Evolutionary conservation across 345 rosid species (phyloP), one percentile per base, ranked within the genome.

Genomic region (Murraya paniculata): DNA sequence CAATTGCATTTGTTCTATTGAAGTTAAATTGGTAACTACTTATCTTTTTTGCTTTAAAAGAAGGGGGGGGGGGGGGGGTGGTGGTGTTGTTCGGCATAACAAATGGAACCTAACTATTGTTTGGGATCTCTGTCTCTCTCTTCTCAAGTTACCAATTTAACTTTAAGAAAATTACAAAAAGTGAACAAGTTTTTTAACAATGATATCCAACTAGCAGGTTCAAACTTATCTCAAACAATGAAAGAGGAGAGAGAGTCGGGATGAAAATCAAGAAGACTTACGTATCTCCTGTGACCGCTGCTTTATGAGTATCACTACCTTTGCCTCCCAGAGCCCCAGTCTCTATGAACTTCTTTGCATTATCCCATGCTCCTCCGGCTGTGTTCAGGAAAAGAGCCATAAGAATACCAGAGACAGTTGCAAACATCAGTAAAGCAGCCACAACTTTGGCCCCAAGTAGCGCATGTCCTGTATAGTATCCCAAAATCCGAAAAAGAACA

Each of bases 291-390:
- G 99, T 94, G 45, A 96, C 80, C 31, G 99, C 99, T 66, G 99
- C 99, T 88, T 94, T 96, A 82, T 96, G 99, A 61, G 97, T 82
- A 48, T 94, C 98, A 70, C 99, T 96, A 74, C 99, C 99, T 82
- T 96, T 96, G 77, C 99, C 99, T 62, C 98, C 99, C 67, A 92
- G 95, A 62, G 92, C 99, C 30, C 99, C 99, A 0, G 98, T 96
- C 85, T 96, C 99, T 1, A 96, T 94, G 84, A 85, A 94, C 80
- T 96, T 96, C 90, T 96, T 96, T 0, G 98, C 98, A 79, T 96
- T 94, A 87, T 94, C 99, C 99, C 99, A 96, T 57, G 99, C 99
- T 76, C 99, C 99, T 31, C 99, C 99, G 1, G 99, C 90, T 27
- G 99, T 96, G 87, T 96, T 96, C 28, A 96, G 89, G 91, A 96